Evolutionary conservation across 257 asterid genomes (phyloP).

Genomic region (Coffea canephora): DNA sequence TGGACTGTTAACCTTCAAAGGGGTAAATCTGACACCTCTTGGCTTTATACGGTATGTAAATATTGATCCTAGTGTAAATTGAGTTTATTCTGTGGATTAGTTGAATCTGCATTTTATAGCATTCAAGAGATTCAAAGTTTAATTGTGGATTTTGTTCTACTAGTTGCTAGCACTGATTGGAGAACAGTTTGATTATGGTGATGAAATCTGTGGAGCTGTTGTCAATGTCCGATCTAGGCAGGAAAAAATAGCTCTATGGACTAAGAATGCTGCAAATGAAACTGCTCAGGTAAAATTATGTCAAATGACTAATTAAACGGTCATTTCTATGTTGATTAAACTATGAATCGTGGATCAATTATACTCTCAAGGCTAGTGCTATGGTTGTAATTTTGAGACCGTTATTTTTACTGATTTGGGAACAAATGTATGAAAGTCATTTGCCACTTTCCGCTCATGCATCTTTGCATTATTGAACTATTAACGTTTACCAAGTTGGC

Average conservation of each 20-base stretch:
- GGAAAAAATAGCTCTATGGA: slow-evolving; percentile 83
- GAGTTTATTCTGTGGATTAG: slow-evolving; percentile 3
- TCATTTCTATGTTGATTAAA: not conserved
- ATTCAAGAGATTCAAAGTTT: not conserved
- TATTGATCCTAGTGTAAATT: not conserved
- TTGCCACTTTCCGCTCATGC: not conserved
- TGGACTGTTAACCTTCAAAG: slow-evolving; percentile 61
- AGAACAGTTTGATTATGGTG: slow-evolving; percentile 91
- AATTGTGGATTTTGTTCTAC: slow-evolving; percentile 17
- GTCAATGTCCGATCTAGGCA: slow-evolving; percentile 68
- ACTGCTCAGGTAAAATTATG: slow-evolving; percentile 70
- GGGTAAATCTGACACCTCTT: slow-evolving; percentile 73
- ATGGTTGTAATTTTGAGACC: too few species aligned
- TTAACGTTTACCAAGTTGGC: not conserved
- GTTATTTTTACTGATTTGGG: too few species aligned
- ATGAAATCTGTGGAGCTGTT: slow-evolving; percentile 98
- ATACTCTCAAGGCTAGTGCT: not conserved
- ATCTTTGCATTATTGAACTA: not conserved
- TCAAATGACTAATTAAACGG: too few species aligned
- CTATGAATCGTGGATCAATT: not conserved
- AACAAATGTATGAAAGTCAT: not conserved
- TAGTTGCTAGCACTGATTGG: slow-evolving; percentile 96
- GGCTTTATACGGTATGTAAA: slow-evolving; percentile 79
- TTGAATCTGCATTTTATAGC: not conserved
- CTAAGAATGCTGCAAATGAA: slow-evolving; percentile 92